phyloP scores from a whole-genome alignment of 1,284 basidiomycete species.

The Mrakiaceae sp. region DNA sequence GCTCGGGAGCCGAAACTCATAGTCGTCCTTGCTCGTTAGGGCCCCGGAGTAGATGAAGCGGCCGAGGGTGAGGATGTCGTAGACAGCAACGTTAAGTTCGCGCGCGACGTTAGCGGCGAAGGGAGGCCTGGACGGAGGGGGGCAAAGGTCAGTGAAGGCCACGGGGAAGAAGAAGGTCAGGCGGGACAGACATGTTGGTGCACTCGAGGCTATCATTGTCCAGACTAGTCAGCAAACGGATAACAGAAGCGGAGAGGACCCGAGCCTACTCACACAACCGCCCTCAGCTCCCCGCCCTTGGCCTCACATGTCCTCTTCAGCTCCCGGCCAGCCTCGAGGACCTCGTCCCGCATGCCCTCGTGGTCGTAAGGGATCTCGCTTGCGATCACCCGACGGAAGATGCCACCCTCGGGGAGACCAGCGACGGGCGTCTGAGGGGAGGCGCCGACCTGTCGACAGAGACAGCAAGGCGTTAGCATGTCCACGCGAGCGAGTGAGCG shows the following conservation, averaged over 20 bases:
- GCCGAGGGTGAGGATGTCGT: conserved; percentile 7
- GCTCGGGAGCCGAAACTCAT: no score
- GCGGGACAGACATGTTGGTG: conserved; percentile 21
- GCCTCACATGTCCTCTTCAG: conserved; percentile 16
- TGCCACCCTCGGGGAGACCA: conserved; percentile 19
- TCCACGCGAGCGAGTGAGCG: not conserved
- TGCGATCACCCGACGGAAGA: conserved; percentile 22
- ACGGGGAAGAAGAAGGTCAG: not conserved
- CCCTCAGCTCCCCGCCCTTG: conserved; percentile 18
- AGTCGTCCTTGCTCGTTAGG: no score
- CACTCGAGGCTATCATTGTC: conserved; percentile 21
- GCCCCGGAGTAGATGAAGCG: not conserved
- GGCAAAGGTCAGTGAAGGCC: not conserved
- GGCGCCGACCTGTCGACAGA: not conserved
- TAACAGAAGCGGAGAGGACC: no score
- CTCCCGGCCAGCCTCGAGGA: conserved; percentile 20
- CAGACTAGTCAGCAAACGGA: no score
- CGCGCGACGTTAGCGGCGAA: not conserved
- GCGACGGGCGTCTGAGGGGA: conserved; percentile 18
- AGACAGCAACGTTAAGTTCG: conserved; percentile 4
- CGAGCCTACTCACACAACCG: conserved; percentile 9
- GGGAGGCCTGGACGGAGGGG: not conserved
- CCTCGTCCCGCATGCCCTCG: conserved; percentile 24
- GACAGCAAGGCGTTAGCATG: not conserved
- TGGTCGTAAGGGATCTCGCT: conserved; percentile 22